Conservation (phyloP, 2,329 filamentous ascomycete genomes). For the Fusarium scirpi region DNA sequence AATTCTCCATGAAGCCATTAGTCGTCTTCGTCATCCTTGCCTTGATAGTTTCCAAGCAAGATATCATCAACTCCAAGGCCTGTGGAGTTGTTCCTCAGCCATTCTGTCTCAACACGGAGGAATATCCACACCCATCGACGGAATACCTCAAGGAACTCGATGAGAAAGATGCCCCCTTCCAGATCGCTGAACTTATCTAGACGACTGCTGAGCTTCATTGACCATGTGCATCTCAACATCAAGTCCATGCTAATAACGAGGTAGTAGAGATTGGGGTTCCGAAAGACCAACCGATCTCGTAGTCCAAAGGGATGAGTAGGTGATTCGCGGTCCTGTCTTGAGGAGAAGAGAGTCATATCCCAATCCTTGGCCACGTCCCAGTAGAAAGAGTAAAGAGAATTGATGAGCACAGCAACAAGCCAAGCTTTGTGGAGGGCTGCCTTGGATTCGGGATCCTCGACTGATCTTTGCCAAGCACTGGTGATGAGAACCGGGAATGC, state of each 20-base stretch:
- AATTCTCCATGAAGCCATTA: conserved; percentile 35
- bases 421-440: conserved; percentile 68
- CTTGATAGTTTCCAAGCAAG: conserved; percentile 77
- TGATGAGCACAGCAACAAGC: conserved; percentile 79
- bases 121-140: conserved; percentile 98
- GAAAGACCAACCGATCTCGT: conserved; percentile 79
- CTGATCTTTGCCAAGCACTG: conserved; percentile 77
- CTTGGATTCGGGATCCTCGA: conserved; percentile 57
- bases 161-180: conserved; percentile 87
- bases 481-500: conserved; percentile 93
- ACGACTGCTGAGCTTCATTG: conserved; percentile 84
- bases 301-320: conserved; percentile 81
- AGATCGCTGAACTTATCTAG: conserved; percentile 87
- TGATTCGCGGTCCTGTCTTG: conserved; percentile 66
- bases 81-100: conserved; percentile 70
- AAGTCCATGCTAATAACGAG: conserved; percentile 82
- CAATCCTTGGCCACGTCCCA: conserved; percentile 98
- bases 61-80: conserved; percentile 76
- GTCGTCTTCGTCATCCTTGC: conserved; percentile 64
- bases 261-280: conserved; percentile 82
- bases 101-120: conserved; percentile 94
- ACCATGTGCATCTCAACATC: conserved; percentile 88
- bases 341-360: conserved; percentile 87
- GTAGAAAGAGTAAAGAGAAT: conserved; percentile 96
- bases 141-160: conserved; percentile 88